Evolutionary conservation across 1,139 yeast genomes (phyloP), one percentile per base, ranked within the genome.

Genomic region (Saccharomyces hybrid): DNA sequence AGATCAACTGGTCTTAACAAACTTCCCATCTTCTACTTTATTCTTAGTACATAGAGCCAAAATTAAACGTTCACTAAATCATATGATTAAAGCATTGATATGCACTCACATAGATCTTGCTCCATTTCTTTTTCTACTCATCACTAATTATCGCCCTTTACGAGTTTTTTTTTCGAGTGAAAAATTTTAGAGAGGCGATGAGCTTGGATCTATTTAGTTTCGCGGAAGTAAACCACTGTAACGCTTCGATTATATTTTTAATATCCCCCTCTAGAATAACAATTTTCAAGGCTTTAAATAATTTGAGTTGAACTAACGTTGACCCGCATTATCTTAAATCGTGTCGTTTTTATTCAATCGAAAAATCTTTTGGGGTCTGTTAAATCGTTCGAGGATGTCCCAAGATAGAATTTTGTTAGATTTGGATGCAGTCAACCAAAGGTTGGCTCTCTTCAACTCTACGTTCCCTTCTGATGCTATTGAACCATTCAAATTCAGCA

Each of bases 1-100:
- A 68, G 48, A 54, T 66, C 70, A 23, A 63, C 57, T 1, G 72
- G 71, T 11, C 70, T 60, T 42, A 68, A 52, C 2, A 52, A 34
- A 16, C 25, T 34, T 3, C 42, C 42, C 42, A 34, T 34, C 4
- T 11, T 7, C 23, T 14, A 14, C 20, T 34, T 34, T 34, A 7
- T 34, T 14, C 11, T 34, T 7, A 11, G 11, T 34, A 5, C 7
- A 16, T 34, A 34, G 23, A 4, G 20, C 20, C 20, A 16, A 16
- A 16, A 16, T 16, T 16, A 16, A 16, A 16, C 42, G 5, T 1
- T 3, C 42, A 34, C 7, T 14, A 7, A 14, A 14, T 8, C 13
- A 14, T 14, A 16, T 34, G 23, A 11, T 11, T 34, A 14, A 16
- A 14, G 42, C 11, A 34, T 14, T 16, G 20, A 1, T 7, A 34